Evolutionary conservation across 345 rosid species (phyloP), one percentile per base, ranked within the genome.

Genomic region (Citrus cavaleriei): DNA sequence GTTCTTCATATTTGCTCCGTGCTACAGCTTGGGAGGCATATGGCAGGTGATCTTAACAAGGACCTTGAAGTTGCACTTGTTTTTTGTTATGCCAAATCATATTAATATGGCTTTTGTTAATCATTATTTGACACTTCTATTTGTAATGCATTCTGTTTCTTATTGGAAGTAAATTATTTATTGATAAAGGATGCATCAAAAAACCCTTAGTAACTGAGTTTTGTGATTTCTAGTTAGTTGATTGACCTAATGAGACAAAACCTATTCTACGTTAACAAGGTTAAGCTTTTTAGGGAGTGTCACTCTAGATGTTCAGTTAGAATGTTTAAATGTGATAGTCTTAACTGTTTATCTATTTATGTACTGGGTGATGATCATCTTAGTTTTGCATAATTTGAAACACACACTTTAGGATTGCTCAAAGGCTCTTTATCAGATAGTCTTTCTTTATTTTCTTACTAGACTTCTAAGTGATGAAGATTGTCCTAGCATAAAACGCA

Each of bases 1-100:
- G 98, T 80, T 90, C 98, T 85, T 96, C 98, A 5, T 93, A 96
- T 85, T 82, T 96, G 71, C 87, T 93, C 75, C 97, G 97, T 79
- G 92, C 98, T 80, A 90, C 97, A 74, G 89, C 95, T 81, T 96
- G 98, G 98, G 99, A 96, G 87, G 85, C 89, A 78, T 94, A 94
- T 89, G 99, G 98, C 88, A 94, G 99, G 99, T 96, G 81, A 87
- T 63, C 22, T 79, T 49, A 49, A 25, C 55, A 67, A 34, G n/a
- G 46, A 61, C 74, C 16, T 72, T 67, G 67, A 68, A 54, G 4
- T 67, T 62, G 35, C 62, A 21, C 34, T 55, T 70, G 60, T 71
- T 68, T 3, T 60, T 68, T 68, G 42, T 81, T 73, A 46, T 64
- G 40, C n/a, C 40, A 54, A 57, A 19, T 64, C 64, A 25, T n/a